phyloP scores from a whole-genome alignment of 257 asterid genomes.

The Thymus quinquecostatus region DNA sequence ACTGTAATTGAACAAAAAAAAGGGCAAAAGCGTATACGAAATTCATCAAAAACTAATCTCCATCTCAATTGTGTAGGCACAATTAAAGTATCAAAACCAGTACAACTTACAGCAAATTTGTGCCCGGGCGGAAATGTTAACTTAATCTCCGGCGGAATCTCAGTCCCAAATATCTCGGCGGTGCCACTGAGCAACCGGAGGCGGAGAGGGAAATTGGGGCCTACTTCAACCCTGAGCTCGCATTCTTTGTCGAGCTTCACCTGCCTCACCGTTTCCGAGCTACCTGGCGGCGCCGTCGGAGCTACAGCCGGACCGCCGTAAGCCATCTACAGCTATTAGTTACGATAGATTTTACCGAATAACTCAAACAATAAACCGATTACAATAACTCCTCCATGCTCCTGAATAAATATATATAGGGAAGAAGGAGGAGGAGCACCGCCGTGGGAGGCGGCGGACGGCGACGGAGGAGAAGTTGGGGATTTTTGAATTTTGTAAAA shows the following conservation, averaged over 20 bases:
- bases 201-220: slow-evolving; percentile 74
- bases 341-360: not conserved
- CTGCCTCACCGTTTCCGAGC: slow-evolving; percentile 57
- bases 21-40: not conserved
- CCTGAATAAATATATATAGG: not conserved
- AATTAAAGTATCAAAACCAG: not conserved
- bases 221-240: slow-evolving; percentile 90
- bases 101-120: slow-evolving; percentile 74
- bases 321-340: slow-evolving; percentile 46
- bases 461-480: not conserved
- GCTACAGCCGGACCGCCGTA: slow-evolving; percentile 69
- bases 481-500: no score
- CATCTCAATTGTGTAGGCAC: not conserved
- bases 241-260: slow-evolving; percentile 92
- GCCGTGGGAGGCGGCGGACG: no score
- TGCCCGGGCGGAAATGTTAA: slow-evolving; percentile 70
- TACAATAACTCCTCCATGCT: not conserved
- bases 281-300: slow-evolving; percentile 53
- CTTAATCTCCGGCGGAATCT: slow-evolving; percentile 90
- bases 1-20: not conserved
- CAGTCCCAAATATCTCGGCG: slow-evolving; percentile 93
- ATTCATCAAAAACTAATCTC: not conserved
- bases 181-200: slow-evolving; percentile 76
- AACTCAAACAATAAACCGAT: not conserved
- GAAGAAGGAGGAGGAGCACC: not conserved